Conservation (phyloP, 2,329 filamentous ascomycete genomes). For the Fusarium mexicanum region DNA sequence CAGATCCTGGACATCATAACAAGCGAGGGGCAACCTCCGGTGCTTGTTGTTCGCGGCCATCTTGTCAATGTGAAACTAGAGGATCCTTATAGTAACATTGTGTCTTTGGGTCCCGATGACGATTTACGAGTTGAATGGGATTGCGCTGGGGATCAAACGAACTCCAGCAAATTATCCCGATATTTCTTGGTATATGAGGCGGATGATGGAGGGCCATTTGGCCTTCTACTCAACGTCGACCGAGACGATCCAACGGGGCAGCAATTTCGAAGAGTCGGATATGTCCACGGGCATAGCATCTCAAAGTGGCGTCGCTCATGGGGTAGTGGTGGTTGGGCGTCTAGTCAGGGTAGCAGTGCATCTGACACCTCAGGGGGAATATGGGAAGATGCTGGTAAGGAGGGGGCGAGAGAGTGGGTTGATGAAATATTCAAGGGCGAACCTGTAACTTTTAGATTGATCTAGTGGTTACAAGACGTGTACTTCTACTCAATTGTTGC, state of each 20-base stretch:
- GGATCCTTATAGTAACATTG: not conserved
- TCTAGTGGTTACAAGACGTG: not conserved
- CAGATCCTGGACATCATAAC: not conserved
- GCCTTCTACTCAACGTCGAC: not conserved
- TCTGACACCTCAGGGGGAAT: not conserved
- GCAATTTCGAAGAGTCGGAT: not conserved
- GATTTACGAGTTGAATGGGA: not conserved
- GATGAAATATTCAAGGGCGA: not conserved
- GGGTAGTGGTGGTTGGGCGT: not conserved
- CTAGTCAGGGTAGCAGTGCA: not conserved
- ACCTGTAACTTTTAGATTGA: not conserved
- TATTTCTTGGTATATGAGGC: not conserved
- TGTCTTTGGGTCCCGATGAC: not conserved
- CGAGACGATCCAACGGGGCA: not conserved
- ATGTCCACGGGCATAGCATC: not conserved
- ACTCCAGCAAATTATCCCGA: not conserved
- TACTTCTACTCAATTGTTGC: accelerated
- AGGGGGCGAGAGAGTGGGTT: not conserved
- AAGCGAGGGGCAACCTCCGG: not conserved
- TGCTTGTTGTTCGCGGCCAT: not conserved
- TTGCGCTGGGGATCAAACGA: accelerated
- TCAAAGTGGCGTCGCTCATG: not conserved
- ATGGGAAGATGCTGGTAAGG: not conserved
- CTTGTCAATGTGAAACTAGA: not conserved
- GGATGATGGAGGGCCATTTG: not conserved